Base-by-base conservation (phyloP, 1,139 yeast species). In the Taphrina deformans region DNA sequence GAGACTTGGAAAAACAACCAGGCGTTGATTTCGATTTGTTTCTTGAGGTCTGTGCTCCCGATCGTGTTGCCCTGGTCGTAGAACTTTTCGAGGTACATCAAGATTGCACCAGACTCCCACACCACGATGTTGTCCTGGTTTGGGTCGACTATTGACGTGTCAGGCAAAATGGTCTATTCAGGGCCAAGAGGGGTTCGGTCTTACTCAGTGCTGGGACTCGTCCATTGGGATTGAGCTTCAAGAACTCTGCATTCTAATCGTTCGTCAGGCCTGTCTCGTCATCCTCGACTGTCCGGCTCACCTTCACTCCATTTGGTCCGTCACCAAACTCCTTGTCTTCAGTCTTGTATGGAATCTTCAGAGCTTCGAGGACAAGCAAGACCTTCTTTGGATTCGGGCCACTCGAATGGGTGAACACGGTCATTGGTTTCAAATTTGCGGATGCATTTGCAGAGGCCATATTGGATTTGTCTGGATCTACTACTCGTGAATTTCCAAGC, bases 361-460 rank as follows among this genome's bases (percentile, higher is more conserved):
- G 82, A 75, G 92, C 98, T 63, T 92, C 85, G 67, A 93, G 80
- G 51, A 91, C 88, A 61, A 92, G 91, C 21, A 97, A 97, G 23
- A 92, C 96, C 76, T 92, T 92, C 81, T 90, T 92, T 60, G 68
- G 69, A 50, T 68, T 68, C 31, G 69, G 69, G 56, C 69, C 69
- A 61, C 64, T 27, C 38, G 55, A 40, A 62, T 68, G 66, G 27
- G 69, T 62, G 66, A 53, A 68, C 41, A 68, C 67, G 38, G 69
- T 67, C 55, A 51, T 51, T 9, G 55, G 55, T 33, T 51, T 51
- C 38, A 51, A 31, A 27, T 51, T 33, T 16, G 55, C 40, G 16
- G 55, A 16, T n/a, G 55, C 55, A 51, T 51, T 33, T 51, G 55
- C 44, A 18, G 40, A 29, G 16, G 55, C 55, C 55, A 51, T 51